Conservation (phyloP, 495 filamentous ascomycete species). For the Neurospora cerealis region DNA sequence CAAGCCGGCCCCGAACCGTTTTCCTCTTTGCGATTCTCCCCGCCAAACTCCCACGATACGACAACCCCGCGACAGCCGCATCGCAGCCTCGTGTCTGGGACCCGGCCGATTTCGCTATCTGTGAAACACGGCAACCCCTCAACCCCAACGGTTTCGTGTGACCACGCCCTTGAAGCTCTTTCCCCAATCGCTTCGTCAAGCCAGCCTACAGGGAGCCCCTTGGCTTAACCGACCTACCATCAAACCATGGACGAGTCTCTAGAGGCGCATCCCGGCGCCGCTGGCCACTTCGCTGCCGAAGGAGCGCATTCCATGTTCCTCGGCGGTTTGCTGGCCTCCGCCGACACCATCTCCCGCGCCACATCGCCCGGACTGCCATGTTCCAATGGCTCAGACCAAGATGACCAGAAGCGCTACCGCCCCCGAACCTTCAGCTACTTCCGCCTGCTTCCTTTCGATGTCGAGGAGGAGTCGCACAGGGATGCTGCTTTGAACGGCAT, state of each 20-base stretch:
- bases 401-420: constrained; percentile 55
- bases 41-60: background rate
- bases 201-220: background rate
- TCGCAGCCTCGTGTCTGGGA: background rate
- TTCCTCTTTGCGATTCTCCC: background rate
- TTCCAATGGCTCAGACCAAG: constrained; percentile 19
- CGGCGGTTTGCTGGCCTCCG: constrained; percentile 14
- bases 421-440: constrained; percentile 91
- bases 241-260: constrained; percentile 22
- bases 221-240: background rate
- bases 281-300: constrained; percentile 12
- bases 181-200: background rate
- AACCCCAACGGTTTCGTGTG: background rate
- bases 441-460: constrained; percentile 72
- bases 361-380: constrained; percentile 36
- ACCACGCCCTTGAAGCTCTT: background rate
- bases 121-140: background rate
- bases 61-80: background rate
- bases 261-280: constrained; percentile 11
- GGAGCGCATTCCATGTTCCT: constrained; percentile 14
- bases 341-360: constrained; percentile 38
- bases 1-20: background rate
- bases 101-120: background rate
- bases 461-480: constrained; percentile 66
- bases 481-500: constrained; percentile 72